Conservation (phyloP, 305 asterid species). For the Rubia tinctorum region DNA sequence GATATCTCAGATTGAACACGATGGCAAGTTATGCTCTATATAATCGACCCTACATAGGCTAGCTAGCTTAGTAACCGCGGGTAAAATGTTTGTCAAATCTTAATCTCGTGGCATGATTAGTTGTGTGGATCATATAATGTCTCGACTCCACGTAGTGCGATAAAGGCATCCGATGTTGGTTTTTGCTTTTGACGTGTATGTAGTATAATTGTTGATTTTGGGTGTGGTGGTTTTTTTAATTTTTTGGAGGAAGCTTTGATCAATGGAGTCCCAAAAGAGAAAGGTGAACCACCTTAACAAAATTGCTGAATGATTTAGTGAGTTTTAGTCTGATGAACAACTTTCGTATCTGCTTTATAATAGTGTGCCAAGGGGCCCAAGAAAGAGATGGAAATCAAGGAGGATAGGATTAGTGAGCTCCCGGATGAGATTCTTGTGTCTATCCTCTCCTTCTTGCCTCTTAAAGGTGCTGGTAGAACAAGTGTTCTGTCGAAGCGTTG, state of each 20-base stretch:
- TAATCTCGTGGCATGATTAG: too few species aligned
- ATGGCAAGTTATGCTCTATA: too few species aligned
- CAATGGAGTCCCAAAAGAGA: background rate
- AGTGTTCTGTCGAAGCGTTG: conserved; percentile 2
- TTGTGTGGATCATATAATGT: too few species aligned
- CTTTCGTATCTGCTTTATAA: background rate
- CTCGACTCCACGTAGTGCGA: too few species aligned
- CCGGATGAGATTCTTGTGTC: background rate
- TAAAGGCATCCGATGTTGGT: background rate
- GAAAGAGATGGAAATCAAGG: background rate
- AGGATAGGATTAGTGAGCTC: background rate
- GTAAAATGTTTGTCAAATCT: too few species aligned
- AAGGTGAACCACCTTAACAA: background rate
- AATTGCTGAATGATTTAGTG: background rate
- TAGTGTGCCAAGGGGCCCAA: background rate
- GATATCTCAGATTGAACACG: too few species aligned
- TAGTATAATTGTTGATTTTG: background rate
- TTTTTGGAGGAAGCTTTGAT: background rate
- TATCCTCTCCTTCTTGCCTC: background rate
- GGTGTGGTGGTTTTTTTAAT: background rate
- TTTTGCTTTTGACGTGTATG: background rate
- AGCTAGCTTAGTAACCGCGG: too few species aligned
- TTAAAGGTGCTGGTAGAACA: background rate
- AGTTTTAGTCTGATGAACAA: background rate
- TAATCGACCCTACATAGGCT: too few species aligned